Evolutionary conservation across 352 stramenopile species (phyloP).

Genomic region (Thalassiosira allenii): DNA sequence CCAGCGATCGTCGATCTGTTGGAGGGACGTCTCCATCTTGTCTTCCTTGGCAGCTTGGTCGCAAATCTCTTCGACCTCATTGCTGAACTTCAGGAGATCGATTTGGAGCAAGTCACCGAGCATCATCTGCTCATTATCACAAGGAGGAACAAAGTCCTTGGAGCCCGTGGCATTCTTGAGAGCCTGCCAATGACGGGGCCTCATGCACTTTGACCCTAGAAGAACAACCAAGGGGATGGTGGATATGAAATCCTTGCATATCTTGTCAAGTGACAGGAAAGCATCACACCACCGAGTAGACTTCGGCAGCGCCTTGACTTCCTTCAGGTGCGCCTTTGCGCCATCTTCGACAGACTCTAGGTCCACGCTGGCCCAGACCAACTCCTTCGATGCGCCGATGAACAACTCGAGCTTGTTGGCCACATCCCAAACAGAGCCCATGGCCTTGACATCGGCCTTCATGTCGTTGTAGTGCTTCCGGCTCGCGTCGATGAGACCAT

Average conservation of each 20-base stretch:
- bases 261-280: slow-evolving; percentile 89
- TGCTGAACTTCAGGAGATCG: slow-evolving; percentile 93
- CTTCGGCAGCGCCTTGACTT: no score
- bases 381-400: slow-evolving; percentile 87
- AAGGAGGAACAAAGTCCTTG: slow-evolving; percentile 91
- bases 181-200: slow-evolving; percentile 92
- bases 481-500: slow-evolving; percentile 92
- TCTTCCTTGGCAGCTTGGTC: slow-evolving; percentile 97
- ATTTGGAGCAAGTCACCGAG: slow-evolving; percentile 92
- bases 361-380: slow-evolving; percentile 78
- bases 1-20: slow-evolving; percentile 92
- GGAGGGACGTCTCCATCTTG: slow-evolving; percentile 92
- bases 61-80: slow-evolving; percentile 95
- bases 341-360: no score
- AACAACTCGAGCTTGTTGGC: slow-evolving; percentile 90
- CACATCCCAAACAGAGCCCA: slow-evolving; percentile 89
- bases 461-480: slow-evolving; percentile 90
- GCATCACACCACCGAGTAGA: slow-evolving; percentile 93
- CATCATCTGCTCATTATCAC: slow-evolving; percentile 91
- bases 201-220: slow-evolving; percentile 88
- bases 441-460: slow-evolving; percentile 87
- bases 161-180: slow-evolving; percentile 90
- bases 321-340: no score
- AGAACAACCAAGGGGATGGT: slow-evolving; percentile 87
- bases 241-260: slow-evolving; percentile 88